A percentile compares a stretch with the other conserved stretches of the same genome.
Conservation (phyloP, 1,284 basidiomycete genomes). For the Marasmius tenuissimus region DNA sequence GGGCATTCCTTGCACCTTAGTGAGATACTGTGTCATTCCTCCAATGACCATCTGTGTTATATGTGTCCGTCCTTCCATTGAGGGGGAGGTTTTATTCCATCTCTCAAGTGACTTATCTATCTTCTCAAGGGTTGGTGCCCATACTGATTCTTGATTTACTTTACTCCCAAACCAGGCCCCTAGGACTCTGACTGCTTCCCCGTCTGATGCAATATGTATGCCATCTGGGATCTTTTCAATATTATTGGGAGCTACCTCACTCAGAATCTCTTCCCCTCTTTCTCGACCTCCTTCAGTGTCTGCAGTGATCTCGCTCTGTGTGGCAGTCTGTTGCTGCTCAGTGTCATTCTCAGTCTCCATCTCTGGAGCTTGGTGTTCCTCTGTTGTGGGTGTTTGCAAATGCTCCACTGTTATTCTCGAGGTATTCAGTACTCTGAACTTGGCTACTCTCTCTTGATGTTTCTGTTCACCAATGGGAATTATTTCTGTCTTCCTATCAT, state of each 20-base stretch:
- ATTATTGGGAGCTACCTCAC: too few relatives aligned
- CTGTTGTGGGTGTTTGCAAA: background rate
- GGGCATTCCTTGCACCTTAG: constrained; percentile 21
- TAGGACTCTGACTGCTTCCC: constrained; percentile 14
- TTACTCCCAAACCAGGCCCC: constrained; percentile 22
- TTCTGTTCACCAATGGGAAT: constrained; percentile 15
- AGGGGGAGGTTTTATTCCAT: constrained; percentile 15
- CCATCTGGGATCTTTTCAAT: constrained; percentile 4
- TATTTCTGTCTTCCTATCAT: constrained; percentile 19
- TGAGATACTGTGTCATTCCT: constrained; percentile 17
- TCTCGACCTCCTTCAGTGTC: too few relatives aligned
- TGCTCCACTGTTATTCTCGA: background rate
- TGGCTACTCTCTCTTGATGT: background rate
- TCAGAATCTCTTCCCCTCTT: too few relatives aligned
- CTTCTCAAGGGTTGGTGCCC: constrained; percentile 16
- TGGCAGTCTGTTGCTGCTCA: too few relatives aligned
- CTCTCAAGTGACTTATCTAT: constrained; percentile 9
- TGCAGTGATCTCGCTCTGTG: too few relatives aligned
- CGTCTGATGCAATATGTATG: constrained; percentile 16
- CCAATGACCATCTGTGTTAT: constrained; percentile 17
- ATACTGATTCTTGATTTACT: constrained; percentile 6
- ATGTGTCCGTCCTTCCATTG: constrained; percentile 15
- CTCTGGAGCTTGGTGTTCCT: background rate
- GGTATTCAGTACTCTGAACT: background rate
- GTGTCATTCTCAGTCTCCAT: background rate